Conservation (phyloP, 768 basidiomycete genomes). For the Xerocomus spinulosus region DNA sequence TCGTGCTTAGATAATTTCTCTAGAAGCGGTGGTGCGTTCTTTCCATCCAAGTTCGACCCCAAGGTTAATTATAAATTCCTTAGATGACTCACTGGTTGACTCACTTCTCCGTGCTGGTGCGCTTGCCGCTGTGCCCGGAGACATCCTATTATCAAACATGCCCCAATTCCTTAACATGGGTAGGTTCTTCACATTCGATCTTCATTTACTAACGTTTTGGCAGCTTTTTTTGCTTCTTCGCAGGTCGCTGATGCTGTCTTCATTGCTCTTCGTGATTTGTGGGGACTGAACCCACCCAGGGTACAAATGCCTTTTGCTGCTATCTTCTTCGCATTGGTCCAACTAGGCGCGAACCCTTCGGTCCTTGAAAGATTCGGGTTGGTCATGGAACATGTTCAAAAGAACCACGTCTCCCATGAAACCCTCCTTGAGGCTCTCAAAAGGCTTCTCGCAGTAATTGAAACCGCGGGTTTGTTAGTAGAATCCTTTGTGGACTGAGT, state of each 20-base stretch:
- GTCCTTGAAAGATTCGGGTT: conserved; percentile 36
- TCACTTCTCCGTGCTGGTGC: conserved; percentile 41
- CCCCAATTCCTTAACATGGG: conserved; percentile 43
- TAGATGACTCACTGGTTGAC: conserved; percentile 39
- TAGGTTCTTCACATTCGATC: conserved; percentile 11
- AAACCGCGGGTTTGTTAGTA: conserved; percentile 45
- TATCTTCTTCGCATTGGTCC: conserved; percentile 36
- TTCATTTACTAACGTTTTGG: conserved; percentile 8
- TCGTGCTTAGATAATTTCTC: conserved; percentile 31
- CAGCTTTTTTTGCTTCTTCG: conserved; percentile 14
- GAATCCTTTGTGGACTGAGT: not conserved
- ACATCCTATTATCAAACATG: conserved; percentile 29
- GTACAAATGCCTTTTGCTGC: conserved; percentile 32
- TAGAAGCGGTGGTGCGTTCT: conserved; percentile 33
- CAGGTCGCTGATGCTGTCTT: conserved; percentile 33
- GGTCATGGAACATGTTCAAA: conserved; percentile 8
- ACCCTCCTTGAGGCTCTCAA: conserved; percentile 33
- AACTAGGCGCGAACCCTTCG: conserved; percentile 41
- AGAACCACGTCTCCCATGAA: conserved; percentile 12
- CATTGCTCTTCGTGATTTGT: conserved; percentile 33
- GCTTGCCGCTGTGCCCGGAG: conserved; percentile 32
- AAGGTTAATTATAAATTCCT: not conserved
- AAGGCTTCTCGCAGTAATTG: conserved; percentile 41
- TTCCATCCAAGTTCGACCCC: not conserved
- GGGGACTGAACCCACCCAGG: conserved; percentile 19